Base-by-base conservation (phyloP, 306 rosid species). In the Sindora glabra region DNA sequence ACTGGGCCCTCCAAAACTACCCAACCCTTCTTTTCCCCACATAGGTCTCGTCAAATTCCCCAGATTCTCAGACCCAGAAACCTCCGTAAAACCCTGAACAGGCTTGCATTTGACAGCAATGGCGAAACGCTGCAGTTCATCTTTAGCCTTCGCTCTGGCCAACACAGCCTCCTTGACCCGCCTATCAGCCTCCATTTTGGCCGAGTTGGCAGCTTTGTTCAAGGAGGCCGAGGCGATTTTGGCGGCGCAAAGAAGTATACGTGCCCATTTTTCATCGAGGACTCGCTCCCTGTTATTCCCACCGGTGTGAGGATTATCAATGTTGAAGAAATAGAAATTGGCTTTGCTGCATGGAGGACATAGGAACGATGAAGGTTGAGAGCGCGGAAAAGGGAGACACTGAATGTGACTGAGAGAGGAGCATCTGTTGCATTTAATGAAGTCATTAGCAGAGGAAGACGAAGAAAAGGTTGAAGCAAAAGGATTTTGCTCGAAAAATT, bases 331-430 rank as follows among this genome's bases (percentile, higher is more conserved):
- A 48, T 72, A 63, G 74, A 59, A 87, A 27, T 37, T 48, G 11
- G 95, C 73, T 6, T 68, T 14, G 22, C 94, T 71, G 51, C 97
- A 90, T 1, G 82, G 73, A 5, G 90, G 87, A 47, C 97, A 90
- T 48, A 67, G 65, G 65, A 66, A 74, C 1, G 86, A 2, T 13
- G 78, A 23, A 3, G 79, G 38, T 1, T 86, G 33, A 11, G 69
- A 72, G 1, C 59, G 45, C 3, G 80, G 63, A 7, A 79, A 47
- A 24, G 86, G 74, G 45, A 85, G 81, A 37, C 97, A 90, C 5
- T 68, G 74, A 5, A 81, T 6, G 80, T 90, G 97, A 1, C 94
- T 67, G 62, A 82, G 74, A 5, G 97, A 90, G 51, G 94, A 77
- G 67, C 97, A 90, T 24, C 80, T 84, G 50, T 64, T 47, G 44